Conservation (phyloP, 768 basidiomycete species). For the Lentinus brumalis region DNA sequence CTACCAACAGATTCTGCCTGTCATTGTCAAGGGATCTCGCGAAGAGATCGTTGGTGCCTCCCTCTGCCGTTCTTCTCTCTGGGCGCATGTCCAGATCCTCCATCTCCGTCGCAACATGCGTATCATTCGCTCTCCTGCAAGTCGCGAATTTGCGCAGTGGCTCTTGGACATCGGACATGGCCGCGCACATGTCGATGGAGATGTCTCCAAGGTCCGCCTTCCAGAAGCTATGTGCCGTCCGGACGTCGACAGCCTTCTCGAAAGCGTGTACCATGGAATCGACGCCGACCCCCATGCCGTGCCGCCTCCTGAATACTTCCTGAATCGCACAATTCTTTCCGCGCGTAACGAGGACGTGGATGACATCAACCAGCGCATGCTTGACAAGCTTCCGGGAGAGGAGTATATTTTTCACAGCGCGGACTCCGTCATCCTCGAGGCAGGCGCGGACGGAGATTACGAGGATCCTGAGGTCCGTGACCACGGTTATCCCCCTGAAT, state of each 20-base stretch:
- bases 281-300: slow-evolving; percentile 30
- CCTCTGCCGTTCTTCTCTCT: neutral
- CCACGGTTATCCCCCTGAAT: slow-evolving; percentile 18
- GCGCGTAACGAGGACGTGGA: slow-evolving; percentile 15
- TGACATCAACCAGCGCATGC: slow-evolving; percentile 31
- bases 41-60: slow-evolving; percentile 40
- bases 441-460: neutral
- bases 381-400: slow-evolving; percentile 23
- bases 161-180: slow-evolving; percentile 20
- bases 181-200: neutral
- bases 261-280: slow-evolving; percentile 10
- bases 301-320: slow-evolving; percentile 36
- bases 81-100: slow-evolving; percentile 2
- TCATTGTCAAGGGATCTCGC: slow-evolving; percentile 39
- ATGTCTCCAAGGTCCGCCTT: neutral
- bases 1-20: slow-evolving; percentile 49
- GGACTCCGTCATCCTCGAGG: slow-evolving; percentile 17
- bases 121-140: neutral
- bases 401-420: slow-evolving; percentile 21
- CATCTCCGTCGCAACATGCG: slow-evolving; percentile 3
- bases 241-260: slow-evolving; percentile 1
- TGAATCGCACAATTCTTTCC: slow-evolving; percentile 33
- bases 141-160: slow-evolving; percentile 15
- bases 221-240: neutral
- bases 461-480: no score